Evolutionary conservation across 441 rosid genomes (phyloP).

Genomic region (Pelargonium fulgidum): DNA sequence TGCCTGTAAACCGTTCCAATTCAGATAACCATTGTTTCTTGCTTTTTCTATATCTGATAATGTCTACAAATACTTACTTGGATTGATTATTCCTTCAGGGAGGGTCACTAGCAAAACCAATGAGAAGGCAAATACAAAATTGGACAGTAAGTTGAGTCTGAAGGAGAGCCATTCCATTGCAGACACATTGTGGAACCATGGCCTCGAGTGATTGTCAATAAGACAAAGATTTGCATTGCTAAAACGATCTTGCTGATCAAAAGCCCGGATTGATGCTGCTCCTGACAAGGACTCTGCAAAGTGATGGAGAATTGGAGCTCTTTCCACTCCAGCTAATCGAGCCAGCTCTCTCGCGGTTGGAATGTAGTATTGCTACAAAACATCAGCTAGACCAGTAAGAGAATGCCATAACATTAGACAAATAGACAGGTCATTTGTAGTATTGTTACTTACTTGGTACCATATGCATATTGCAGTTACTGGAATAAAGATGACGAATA

Average conservation of each 20-base stretch:
- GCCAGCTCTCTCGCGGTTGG: constrained; percentile 95
- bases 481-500: constrained; percentile 91
- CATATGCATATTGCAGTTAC: constrained; percentile 87
- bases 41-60: neutral
- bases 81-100: constrained; percentile 92
- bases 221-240: constrained; percentile 53
- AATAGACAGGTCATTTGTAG: neutral
- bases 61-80: constrained; percentile 53
- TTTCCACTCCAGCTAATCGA: constrained; percentile 79
- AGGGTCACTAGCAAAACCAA: constrained; percentile 78
- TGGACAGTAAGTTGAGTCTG: constrained; percentile 79
- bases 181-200: constrained; percentile 85
- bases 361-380: constrained; percentile 67
- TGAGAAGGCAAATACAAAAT: constrained; percentile 90
- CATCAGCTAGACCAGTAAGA: neutral
- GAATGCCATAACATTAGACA: neutral
- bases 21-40: constrained; percentile 12
- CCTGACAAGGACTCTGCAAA: constrained; percentile 92
- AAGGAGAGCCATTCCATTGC: constrained; percentile 99
- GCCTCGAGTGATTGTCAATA: constrained; percentile 75
- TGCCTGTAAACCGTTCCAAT: constrained; percentile 43
- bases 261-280: constrained; percentile 86
- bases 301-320: constrained; percentile 96
- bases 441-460: constrained; percentile 63
- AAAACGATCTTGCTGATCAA: constrained; percentile 77